Evolutionary conservation across 257 asterid genomes (phyloP), one percentile per base, ranked within the genome.

Genomic region (Forsythia suspensa): DNA sequence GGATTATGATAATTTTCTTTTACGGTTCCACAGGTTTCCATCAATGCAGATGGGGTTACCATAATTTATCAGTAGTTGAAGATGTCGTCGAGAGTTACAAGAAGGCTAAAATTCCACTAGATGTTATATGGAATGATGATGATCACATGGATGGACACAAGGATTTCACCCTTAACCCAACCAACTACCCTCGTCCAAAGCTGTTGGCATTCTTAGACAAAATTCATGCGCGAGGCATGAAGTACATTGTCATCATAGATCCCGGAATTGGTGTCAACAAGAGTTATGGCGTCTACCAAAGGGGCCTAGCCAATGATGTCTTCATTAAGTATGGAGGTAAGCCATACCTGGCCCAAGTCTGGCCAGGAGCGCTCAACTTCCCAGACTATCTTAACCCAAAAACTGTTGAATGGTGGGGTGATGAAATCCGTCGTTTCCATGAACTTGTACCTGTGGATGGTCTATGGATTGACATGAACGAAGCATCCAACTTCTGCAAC

Each of bases 41-140:
- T 77, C 99, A 96, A 83, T 96, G 99, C 80, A 85, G 98, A 80
- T 94, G 99, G 98, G 98, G 97, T 29, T 96, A 96, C 92, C 98
- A 85, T 55, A 94, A 96, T 37, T 73, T 94, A 61, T 94, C 98
- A 57, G 97, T 91, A 3, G 92, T 96, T 10, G 99, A 94, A 79
- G 99, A 94, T 66, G 99, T 94, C 6, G 97, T 96, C 0, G 96
- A 88, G 10, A 94, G 78, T 77, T 96, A 96, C 88, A 76, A 82
- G 80, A 87, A 85, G 71, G 97, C 98, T 4, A 88, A 87, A 29
- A 90, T 96, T 82, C 99, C 98, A 2, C 97, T 96, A 6, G 99
- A 96, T 80, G 99, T 96, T 4, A 94, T 96, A 4, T 94, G 98
- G 99, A 96, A 87, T 63, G 99, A 96, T 55, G 98, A 94, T 78